These are phyloP conservation scores for Asterophora lycoperdoides DNA, from an alignment of 768 basidiomycete species.

Conservation along the genomic window DNA sequence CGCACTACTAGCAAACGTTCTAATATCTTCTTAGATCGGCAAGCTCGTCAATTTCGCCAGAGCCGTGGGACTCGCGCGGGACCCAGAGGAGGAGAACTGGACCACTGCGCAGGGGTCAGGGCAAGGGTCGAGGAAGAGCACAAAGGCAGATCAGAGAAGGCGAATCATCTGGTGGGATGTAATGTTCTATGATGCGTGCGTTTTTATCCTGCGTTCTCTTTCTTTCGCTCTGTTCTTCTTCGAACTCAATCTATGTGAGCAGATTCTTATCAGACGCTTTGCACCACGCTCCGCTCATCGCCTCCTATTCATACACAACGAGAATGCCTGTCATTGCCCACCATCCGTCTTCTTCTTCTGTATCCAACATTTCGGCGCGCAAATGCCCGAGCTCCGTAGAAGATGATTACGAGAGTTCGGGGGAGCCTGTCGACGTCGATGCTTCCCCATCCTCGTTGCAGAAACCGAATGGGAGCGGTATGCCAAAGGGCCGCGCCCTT, in stretches of 20 bases:
- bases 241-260: conserved; percentile 3
- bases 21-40: conserved; percentile 41
- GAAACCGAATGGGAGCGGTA: background rate
- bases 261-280: conserved; percentile 71
- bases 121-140: conserved; percentile 1
- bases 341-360: background rate
- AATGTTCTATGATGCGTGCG: conserved; percentile 73
- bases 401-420: background rate
- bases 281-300: conserved; percentile 57
- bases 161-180: conserved; percentile 74
- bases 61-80: conserved; percentile 55
- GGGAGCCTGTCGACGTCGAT: background rate
- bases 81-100: conserved; percentile 46
- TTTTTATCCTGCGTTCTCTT: conserved; percentile 16
- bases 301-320: conserved; percentile 51
- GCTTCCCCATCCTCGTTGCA: background rate
- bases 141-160: conserved; percentile 14
- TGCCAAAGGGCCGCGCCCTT: background rate
- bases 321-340: conserved; percentile 50
- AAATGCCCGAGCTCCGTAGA: background rate
- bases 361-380: background rate
- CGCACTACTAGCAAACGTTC: background rate
- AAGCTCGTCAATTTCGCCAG: conserved; percentile 68
- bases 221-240: background rate
- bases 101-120: background rate